Evolutionary conservation across 1,284 basidiomycete genomes (phyloP), one percentile per base, ranked within the genome.

Genomic region (Cutaneotrichosporon daszewskae): DNA sequence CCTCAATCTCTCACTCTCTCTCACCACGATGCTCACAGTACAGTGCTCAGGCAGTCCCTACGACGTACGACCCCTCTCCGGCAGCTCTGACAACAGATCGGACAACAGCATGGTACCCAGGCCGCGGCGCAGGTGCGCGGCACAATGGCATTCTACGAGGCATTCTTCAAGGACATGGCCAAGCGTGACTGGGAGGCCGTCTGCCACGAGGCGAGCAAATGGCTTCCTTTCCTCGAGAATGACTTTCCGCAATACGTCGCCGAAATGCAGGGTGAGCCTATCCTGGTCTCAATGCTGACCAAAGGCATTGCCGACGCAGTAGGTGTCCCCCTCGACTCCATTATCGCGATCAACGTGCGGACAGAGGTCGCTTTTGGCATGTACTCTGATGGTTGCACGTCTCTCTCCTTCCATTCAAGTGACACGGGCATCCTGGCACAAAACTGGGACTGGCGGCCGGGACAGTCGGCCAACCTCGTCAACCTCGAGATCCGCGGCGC

Each of bases 361-460:
- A 52, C 51, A n/a, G 51, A 52, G n/a, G 46, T 52, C 13, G 51
- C 51, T 1, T 52, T 45, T 13, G 51, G 51, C 2, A 33, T 49
- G 29, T 43, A 34, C 24, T 37, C 35, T 5, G 51, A 52, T 34
- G 51, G 51, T n/a, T 52, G 51, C 40, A 52, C 51, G 1, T 18
- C 46, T 1, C 31, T 46, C 9, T 19, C 43, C 4, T 24, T 40
- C 17, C 46, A 49, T 34, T 24, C 27, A 5, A 11, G 8, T 4
- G 29, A 14, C 31, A 32, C 28, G 2, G 51, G 22, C 10, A 22
- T 52, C 29, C 43, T 52, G 19, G 47, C 51, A 3, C 51, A 52
- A 37, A 52, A 52, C 40, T 52, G 51, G 51, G 51, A 52, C 51
- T 52, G 51, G 51, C 40, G 40, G 22, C 18, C 18, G 11, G 40